These are phyloP conservation scores for Selaginella moellendorffii DNA, from an alignment of 75 land plant species.

Conservation along the genomic window DNA sequence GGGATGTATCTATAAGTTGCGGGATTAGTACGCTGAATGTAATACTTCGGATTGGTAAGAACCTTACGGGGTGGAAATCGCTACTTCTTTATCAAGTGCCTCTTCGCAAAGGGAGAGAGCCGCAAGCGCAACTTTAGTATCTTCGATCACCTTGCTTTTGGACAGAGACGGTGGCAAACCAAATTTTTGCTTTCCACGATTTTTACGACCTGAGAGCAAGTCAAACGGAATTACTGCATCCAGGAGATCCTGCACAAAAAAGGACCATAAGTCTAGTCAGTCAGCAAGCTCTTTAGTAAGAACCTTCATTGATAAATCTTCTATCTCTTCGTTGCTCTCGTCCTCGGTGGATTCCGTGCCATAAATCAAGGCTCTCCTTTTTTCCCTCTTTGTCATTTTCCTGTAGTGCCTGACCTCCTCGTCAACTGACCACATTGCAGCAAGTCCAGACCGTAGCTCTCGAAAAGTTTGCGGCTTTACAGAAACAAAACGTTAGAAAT, in stretches of 20 bases:
- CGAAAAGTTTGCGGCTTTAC: conserved; percentile 59
- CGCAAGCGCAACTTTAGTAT: conserved; percentile 66
- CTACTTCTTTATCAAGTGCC: conserved; percentile 64
- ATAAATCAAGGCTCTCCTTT: conserved; percentile 17
- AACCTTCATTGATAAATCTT: conserved; percentile 42
- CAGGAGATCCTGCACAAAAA: conserved; percentile 60
- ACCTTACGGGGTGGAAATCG: conserved; percentile 88
- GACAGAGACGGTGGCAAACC: conserved; percentile 10
- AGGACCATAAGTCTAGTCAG: background rate
- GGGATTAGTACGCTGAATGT: too few relatives aligned
- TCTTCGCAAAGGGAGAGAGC: conserved; percentile 80
- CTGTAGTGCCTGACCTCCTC: conserved; percentile 33
- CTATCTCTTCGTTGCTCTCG: conserved; percentile 18
- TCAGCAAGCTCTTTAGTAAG: background rate
- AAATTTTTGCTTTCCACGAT: conserved; percentile 37
- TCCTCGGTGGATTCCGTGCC: conserved; percentile 21
- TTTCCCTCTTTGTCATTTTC: conserved; percentile 32
- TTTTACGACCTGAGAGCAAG: conserved; percentile 51
- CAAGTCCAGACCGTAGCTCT: conserved; percentile 58
- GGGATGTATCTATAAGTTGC: conserved; percentile 89
- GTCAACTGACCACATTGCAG: conserved; percentile 70
- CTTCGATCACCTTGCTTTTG: conserved; percentile 48
- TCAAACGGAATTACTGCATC: conserved; percentile 92
- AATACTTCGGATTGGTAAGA: too few relatives aligned
- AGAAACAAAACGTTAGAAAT: too few relatives aligned